A percentile compares a stretch with the other conserved stretches of the same genome.
These are phyloP conservation scores for Tetrastigma voinierianum DNA, from an alignment of 164 flowering plant species.

Conservation along the genomic window DNA sequence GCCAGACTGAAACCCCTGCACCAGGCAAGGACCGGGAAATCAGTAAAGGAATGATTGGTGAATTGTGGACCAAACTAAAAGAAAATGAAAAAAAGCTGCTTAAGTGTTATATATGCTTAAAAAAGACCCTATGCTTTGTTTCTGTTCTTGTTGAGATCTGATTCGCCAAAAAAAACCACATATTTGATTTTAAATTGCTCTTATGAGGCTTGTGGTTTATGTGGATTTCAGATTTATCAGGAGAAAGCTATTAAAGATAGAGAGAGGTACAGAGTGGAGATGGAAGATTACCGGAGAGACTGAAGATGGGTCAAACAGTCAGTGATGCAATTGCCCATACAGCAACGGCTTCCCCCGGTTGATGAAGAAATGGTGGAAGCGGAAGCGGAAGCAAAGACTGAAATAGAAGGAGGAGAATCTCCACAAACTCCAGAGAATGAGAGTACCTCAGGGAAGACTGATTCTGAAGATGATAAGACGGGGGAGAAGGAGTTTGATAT, in stretches of 20 bases:
- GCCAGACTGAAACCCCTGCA: constrained; percentile 80
- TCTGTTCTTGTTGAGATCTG: no score
- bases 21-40: constrained; percentile 89
- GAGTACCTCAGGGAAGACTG: constrained; percentile 37
- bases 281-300: constrained; percentile 78
- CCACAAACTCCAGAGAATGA: constrained; percentile 34
- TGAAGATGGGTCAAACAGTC: constrained; percentile 42
- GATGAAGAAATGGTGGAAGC: constrained; percentile 34
- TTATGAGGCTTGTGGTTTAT: not conserved
- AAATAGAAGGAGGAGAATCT: constrained; percentile 37
- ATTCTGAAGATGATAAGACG: constrained; percentile 37
- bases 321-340: constrained; percentile 61
- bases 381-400: constrained; percentile 27
- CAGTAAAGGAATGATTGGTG: constrained; percentile 93
- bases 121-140: not conserved
- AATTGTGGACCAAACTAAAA: constrained; percentile 74
- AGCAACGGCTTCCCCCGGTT: constrained; percentile 43
- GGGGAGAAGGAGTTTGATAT: constrained; percentile 29
- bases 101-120: constrained; percentile 31
- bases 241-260: constrained; percentile 84
- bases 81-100: constrained; percentile 68
- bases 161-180: no score
- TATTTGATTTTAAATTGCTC: not conserved
- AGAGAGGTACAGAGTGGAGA: constrained; percentile 75
- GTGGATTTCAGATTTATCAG: constrained; percentile 68